A percentile compares a stretch with the other conserved stretches of the same genome.
phyloP scores from a whole-genome alignment of 2,329 filamentous ascomycete species.

The Juglanconis juglandina region DNA sequence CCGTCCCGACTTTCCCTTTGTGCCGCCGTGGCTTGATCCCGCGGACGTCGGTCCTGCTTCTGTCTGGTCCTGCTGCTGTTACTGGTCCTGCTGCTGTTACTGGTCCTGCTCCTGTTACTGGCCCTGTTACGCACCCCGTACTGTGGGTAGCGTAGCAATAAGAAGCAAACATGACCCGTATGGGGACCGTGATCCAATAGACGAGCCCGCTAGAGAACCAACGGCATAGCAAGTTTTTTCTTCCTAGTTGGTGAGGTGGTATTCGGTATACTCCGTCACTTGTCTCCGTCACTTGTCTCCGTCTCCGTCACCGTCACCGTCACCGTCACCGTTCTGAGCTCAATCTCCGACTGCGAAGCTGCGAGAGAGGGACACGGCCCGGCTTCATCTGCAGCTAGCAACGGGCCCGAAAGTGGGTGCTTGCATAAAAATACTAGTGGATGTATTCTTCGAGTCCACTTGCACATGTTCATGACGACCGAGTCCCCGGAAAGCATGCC shows the following conservation, averaged over 20 bases:
- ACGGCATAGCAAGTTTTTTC: neutral
- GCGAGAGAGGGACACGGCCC: conserved; percentile 4
- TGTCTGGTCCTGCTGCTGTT: conserved; percentile 1
- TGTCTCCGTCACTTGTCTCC: no score
- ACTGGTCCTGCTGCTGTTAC: neutral
- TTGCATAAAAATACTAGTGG: neutral
- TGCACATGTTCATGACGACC: neutral
- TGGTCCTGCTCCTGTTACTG: no score
- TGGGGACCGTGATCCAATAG: conserved; percentile 15
- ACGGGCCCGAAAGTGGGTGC: conserved; percentile 7
- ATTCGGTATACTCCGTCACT: neutral
- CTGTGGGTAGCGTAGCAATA: conserved; percentile 8
- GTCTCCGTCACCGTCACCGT: no score
- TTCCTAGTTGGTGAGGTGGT: neutral
- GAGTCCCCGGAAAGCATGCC: neutral
- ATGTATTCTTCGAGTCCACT: neutral
- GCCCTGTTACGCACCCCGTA: neutral
- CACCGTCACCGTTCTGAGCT: no score
- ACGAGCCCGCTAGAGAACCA: conserved; percentile 14
- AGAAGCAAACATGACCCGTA: neutral
- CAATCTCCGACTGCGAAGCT: neutral
- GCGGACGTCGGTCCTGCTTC: neutral
- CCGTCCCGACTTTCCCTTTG: neutral
- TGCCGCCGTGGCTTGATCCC: conserved; percentile 8
- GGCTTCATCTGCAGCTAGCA: conserved; percentile 10